These are phyloP conservation scores for Torrubiella hemipterigena DNA, from an alignment of 2,329 filamentous ascomycete species.

Conservation along the genomic window DNA sequence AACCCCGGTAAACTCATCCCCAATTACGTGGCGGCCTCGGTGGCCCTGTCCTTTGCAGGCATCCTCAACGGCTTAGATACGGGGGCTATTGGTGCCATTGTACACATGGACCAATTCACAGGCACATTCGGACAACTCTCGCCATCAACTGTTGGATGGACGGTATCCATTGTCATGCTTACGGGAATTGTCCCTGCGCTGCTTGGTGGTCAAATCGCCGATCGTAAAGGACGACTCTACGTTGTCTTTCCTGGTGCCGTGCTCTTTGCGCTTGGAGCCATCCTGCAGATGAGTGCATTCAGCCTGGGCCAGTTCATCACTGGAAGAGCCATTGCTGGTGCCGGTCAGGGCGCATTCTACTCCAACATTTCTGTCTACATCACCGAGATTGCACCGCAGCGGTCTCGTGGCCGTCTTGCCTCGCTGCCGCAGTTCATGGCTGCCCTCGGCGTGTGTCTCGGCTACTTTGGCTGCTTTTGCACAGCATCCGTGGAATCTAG, in stretches of 20 bases:
- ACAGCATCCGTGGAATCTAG: constrained; percentile 31
- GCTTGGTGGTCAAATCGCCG: not conserved
- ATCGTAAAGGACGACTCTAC: not conserved
- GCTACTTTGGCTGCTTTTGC: constrained; percentile 51
- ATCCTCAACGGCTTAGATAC: constrained; percentile 24
- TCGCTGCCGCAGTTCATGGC: constrained; percentile 40
- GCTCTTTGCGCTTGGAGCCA: not conserved
- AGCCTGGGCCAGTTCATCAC: not conserved
- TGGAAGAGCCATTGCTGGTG: not conserved
- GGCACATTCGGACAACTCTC: not conserved
- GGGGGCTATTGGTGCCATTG: constrained; percentile 20
- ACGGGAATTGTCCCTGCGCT: not conserved
- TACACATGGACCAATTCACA: constrained; percentile 19
- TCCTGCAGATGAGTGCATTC: not conserved
- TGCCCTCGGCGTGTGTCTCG: constrained; percentile 35
- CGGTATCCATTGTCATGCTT: not conserved
- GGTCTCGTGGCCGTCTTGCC: constrained; percentile 34
- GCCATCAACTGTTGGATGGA: not conserved
- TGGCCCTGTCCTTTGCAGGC: constrained; percentile 19
- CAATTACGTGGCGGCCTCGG: constrained; percentile 19
- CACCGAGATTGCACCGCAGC: constrained; percentile 45
- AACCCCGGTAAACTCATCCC: constrained; percentile 13
- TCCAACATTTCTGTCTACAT: constrained; percentile 28
- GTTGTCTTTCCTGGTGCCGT: not conserved
- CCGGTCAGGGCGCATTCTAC: not conserved